These are phyloP conservation scores for Fusarium newnesense DNA, from an alignment of 2,329 filamentous ascomycete species.

Conservation along the genomic window DNA sequence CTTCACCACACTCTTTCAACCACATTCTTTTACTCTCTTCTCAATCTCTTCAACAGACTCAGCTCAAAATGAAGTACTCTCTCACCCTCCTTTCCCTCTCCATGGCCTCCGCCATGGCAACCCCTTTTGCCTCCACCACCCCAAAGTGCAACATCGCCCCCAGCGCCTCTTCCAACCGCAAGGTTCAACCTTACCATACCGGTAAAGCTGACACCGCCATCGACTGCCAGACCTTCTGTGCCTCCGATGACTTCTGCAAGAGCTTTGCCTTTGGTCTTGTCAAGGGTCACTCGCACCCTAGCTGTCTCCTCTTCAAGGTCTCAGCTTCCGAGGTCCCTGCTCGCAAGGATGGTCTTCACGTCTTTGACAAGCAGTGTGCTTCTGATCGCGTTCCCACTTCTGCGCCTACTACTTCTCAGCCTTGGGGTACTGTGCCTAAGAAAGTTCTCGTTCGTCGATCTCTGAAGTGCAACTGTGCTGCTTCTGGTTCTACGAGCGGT, in stretches of 20 bases:
- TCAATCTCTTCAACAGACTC: neutral
- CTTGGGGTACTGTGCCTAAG: neutral
- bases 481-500: neutral
- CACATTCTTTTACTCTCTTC: neutral
- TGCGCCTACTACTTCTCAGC: slow-evolving; percentile 1
- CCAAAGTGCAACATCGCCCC: slow-evolving; percentile 1
- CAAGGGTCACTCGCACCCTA: neutral
- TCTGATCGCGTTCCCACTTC: neutral
- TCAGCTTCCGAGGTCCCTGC: neutral
- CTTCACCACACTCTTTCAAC: neutral
- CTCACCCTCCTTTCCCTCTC: slow-evolving; percentile 2
- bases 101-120: neutral
- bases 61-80: slow-evolving; percentile 13
- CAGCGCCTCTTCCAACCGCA: neutral
- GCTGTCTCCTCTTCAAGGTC: slow-evolving; percentile 3
- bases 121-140: neutral
- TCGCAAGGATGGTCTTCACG: slow-evolving; percentile 6
- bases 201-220: neutral
- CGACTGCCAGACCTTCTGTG: slow-evolving; percentile 6
- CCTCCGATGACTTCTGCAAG: slow-evolving; percentile 2
- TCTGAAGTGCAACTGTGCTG: slow-evolving; percentile 11
- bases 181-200: neutral
- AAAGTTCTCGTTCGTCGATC: neutral
- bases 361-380: slow-evolving; percentile 6
- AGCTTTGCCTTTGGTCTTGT: slow-evolving; percentile 5